Evolutionary conservation across 257 asterid genomes (phyloP), one percentile per base, ranked within the genome.

Genomic region (Plectranthus barbatus): DNA sequence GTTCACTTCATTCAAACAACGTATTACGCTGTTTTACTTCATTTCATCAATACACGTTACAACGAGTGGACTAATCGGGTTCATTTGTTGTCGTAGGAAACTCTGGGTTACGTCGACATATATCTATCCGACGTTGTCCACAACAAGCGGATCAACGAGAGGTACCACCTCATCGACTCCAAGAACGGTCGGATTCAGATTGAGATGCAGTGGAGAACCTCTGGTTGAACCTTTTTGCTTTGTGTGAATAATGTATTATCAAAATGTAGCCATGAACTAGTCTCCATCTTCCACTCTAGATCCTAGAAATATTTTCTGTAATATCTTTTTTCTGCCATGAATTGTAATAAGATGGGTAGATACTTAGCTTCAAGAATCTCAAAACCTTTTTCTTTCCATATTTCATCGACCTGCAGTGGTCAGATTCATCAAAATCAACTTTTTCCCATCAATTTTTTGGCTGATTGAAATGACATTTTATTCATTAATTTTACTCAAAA

Each of bases 191-290:
- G 94, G 44, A 63, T 93, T 69, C 99, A 87, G 75, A 80, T 92
- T 69, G 97, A 92, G 80, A 72, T 92, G 82, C 97, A 92, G 73
- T 92, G 99, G 97, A 83, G 97, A 81, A 83, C 94, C 62, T 76
- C 97, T 75, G 77, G 77, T 54, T 54, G 60, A 54, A 9, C 23
- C 26, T 17, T 19, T 15, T 44, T 49, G 20, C 73, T 15, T 66
- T 49, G n/a, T 62, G 81, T 66, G 72, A 54, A 69, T 74, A 66
- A 39, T 62, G 15, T 47, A 41, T 9, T 11, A 31, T 53, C 19
- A 18, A 48, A 49, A 34, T 49, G 54, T 48, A 51, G 66, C 66
- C 26, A 50, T 7, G 62, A n/a, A 12, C 36, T 55, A 10, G 12
- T 50, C 18, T 44, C 14, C 49, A 17, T 17, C 10, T 39, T 9